Conservation (phyloP, 2,329 filamentous ascomycete genomes). For the Aspergillus spinulosporus region DNA sequence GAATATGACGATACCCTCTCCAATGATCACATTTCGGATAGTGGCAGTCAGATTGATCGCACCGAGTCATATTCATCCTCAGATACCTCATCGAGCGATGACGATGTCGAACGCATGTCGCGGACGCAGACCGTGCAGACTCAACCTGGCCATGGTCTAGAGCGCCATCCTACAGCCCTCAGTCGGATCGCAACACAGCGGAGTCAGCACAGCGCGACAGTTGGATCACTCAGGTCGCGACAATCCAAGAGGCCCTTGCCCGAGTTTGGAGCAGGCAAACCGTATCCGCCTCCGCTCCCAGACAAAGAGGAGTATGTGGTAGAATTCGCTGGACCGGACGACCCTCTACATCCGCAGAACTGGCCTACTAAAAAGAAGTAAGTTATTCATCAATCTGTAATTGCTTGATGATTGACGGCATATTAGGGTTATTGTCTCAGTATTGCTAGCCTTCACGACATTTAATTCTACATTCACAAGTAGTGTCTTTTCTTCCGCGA, state of each 20-base stretch:
- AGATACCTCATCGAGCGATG: slow-evolving; percentile 25
- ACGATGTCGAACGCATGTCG: slow-evolving; percentile 28
- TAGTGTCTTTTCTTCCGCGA: slow-evolving; percentile 68
- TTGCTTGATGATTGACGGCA: slow-evolving; percentile 12
- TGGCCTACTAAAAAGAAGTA: slow-evolving; percentile 52
- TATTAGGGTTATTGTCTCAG: slow-evolving; percentile 42
- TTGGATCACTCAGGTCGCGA: slow-evolving; percentile 35
- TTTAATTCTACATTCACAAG: slow-evolving; percentile 54
- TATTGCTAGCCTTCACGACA: slow-evolving; percentile 50
- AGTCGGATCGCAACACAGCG: slow-evolving; percentile 44
- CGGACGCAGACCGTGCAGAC: slow-evolving; percentile 35
- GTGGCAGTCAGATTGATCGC: slow-evolving; percentile 14
- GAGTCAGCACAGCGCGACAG: slow-evolving; percentile 47
- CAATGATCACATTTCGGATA: slow-evolving; percentile 3
- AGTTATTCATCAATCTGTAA: background rate
- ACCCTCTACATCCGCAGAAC: slow-evolving; percentile 56
- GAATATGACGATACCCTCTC: background rate
- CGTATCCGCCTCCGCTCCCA: slow-evolving; percentile 53
- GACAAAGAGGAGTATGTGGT: slow-evolving; percentile 56
- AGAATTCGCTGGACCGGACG: slow-evolving; percentile 53
- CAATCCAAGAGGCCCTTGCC: slow-evolving; percentile 27
- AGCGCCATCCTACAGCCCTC: slow-evolving; percentile 40
- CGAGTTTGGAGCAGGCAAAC: slow-evolving; percentile 44
- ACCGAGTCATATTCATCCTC: slow-evolving; percentile 25
- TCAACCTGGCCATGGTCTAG: slow-evolving; percentile 30